These are phyloP conservation scores for Hypoxylon sp. DNA, from an alignment of 2,329 filamentous ascomycete species.

Conservation along the genomic window DNA sequence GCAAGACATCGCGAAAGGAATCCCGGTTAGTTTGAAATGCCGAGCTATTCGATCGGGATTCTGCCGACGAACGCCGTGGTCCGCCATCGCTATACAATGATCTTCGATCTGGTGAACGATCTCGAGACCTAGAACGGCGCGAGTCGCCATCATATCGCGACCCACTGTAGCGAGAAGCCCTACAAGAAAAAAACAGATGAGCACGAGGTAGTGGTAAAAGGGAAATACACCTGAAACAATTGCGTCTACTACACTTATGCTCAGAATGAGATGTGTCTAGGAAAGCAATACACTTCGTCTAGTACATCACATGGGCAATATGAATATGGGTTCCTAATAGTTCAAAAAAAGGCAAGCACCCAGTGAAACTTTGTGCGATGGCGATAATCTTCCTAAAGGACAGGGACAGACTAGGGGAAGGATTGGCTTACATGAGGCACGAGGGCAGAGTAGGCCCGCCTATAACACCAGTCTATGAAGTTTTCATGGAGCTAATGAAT, in stretches of 20 bases:
- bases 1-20: constrained; percentile 67
- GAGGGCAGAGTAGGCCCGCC: constrained; percentile 35
- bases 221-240: not conserved
- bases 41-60: constrained; percentile 69
- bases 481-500: constrained; percentile 38
- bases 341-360: constrained; percentile 3
- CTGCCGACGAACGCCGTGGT: constrained; percentile 76
- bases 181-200: constrained; percentile 54
- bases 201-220: constrained; percentile 29
- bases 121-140: constrained; percentile 76
- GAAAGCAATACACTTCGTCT: not conserved
- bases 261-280: not conserved
- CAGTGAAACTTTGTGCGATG: constrained; percentile 3
- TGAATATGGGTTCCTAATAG: not conserved
- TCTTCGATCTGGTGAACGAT: constrained; percentile 75
- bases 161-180: constrained; percentile 68
- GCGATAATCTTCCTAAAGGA: constrained; percentile 2
- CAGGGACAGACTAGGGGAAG: not conserved
- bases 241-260: not conserved
- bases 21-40: constrained; percentile 74
- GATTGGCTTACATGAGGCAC: constrained; percentile 47
- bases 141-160: constrained; percentile 73
- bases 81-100: constrained; percentile 74
- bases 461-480: constrained; percentile 25
- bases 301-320: not conserved